phyloP scores from a whole-genome alignment of 2,329 filamentous ascomycete species.

The Emydomyces testavorans region DNA sequence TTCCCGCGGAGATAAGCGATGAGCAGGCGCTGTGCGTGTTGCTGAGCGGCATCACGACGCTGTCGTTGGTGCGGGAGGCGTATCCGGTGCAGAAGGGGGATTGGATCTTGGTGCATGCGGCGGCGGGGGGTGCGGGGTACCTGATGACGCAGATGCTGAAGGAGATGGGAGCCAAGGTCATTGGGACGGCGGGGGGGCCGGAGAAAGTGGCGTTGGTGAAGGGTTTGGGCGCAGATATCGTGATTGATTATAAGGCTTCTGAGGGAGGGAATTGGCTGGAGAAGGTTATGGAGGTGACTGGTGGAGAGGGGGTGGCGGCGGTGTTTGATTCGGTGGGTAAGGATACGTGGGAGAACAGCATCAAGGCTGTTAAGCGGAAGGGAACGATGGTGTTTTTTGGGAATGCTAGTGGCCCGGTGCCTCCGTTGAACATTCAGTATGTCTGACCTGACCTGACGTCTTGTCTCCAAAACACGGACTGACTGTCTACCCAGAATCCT shows the following conservation, averaged over 20 bases:
- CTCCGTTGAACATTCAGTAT: conserved; percentile 52
- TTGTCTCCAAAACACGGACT: neutral
- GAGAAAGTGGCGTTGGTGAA: conserved; percentile 63
- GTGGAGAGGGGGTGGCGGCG: conserved; percentile 58
- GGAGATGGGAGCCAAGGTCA: conserved; percentile 60
- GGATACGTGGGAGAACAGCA: conserved; percentile 65
- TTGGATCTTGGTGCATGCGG: conserved; percentile 74
- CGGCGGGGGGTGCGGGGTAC: conserved; percentile 68
- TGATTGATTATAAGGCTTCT: conserved; percentile 73
- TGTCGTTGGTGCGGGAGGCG: conserved; percentile 66
- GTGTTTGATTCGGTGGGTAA: conserved; percentile 83
- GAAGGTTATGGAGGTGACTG: conserved; percentile 71
- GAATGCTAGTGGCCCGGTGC: conserved; percentile 68
- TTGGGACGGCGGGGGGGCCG: conserved; percentile 63
- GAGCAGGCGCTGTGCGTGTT: conserved; percentile 56
- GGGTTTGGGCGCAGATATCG: conserved; percentile 54
- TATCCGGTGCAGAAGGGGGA: conserved; percentile 60
- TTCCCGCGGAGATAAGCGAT: conserved; percentile 52
- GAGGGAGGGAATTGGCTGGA: conserved; percentile 70
- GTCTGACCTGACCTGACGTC: conserved; percentile 31
- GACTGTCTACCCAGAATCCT: conserved; percentile 38
- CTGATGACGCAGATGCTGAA: conserved; percentile 65
- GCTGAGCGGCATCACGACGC: conserved; percentile 73
- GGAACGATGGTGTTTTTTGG: conserved; percentile 69
- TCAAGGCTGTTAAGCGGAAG: conserved; percentile 65